A percentile compares a stretch with the other conserved stretches of the same genome.
phyloP scores from a whole-genome alignment of 805 yeast genomes.

The Priceomyces medius region DNA sequence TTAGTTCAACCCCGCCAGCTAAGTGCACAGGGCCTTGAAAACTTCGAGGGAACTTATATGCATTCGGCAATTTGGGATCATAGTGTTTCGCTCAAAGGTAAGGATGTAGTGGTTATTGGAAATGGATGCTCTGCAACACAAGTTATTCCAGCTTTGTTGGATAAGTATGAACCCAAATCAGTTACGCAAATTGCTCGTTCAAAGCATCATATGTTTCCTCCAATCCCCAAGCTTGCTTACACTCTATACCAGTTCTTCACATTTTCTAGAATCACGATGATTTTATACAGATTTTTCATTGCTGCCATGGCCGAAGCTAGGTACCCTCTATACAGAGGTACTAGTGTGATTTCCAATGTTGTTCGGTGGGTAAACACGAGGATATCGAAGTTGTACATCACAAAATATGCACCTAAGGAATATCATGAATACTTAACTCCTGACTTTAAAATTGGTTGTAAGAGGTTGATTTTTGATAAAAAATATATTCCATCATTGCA shows the following conservation, averaged over 20 bases:
- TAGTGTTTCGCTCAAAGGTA: slow-evolving; percentile 29
- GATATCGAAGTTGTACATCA: slow-evolving; percentile 25
- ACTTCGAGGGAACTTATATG: slow-evolving; percentile 37
- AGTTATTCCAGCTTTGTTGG: slow-evolving; percentile 36
- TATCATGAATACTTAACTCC: slow-evolving; percentile 35
- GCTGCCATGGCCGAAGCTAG: slow-evolving; percentile 31
- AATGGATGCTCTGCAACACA: slow-evolving; percentile 45
- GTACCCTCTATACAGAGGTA: slow-evolving; percentile 36
- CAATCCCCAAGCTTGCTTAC: slow-evolving; percentile 25
- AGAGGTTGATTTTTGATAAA: slow-evolving; percentile 39
- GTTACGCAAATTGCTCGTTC: slow-evolving; percentile 35
- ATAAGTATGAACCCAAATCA: slow-evolving; percentile 22
- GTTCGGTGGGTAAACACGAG: slow-evolving; percentile 24
- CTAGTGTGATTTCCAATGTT: slow-evolving; percentile 23
- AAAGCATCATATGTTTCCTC: slow-evolving; percentile 40
- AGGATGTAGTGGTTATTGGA: slow-evolving; percentile 39
- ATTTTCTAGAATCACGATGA: slow-evolving; percentile 26
- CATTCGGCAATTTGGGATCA: slow-evolving; percentile 43
- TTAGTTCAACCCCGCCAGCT: slow-evolving; percentile 36
- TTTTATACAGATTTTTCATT: slow-evolving; percentile 27
- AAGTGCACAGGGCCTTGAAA: slow-evolving; percentile 30
- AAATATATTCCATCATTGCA: slow-evolving; percentile 32
- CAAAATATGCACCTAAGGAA: slow-evolving; percentile 27
- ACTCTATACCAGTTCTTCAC: slow-evolving; percentile 23
- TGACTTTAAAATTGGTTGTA: slow-evolving; percentile 41